These are phyloP conservation scores for Aristolochia fimbriata DNA, from an alignment of 164 flowering plant genomes.

Conservation along the genomic window DNA sequence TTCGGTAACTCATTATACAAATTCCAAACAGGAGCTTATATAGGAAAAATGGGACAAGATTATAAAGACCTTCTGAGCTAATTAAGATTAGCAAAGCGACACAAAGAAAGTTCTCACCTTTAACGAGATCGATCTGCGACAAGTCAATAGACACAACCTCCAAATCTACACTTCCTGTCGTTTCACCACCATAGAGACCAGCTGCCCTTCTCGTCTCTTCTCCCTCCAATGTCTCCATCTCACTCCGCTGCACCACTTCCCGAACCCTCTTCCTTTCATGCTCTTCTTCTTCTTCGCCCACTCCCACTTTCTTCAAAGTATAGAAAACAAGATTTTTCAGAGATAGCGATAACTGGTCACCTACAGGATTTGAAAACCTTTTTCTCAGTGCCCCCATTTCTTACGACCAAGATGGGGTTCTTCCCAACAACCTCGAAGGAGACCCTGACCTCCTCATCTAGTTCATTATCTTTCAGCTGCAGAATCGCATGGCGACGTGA, in stretches of 20 bases:
- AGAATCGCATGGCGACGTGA: conserved; percentile 62
- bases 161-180: conserved; percentile 1
- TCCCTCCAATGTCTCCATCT: conserved; percentile 7
- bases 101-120: conserved; percentile 38
- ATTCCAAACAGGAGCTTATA: not conserved
- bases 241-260: conserved; percentile 15
- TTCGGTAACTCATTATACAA: not conserved
- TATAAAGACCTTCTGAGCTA: not conserved
- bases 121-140: conserved; percentile 51
- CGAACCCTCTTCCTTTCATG: conserved; percentile 5
- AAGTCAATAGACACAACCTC: conserved; percentile 26
- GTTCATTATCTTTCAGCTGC: conserved; percentile 7
- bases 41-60: not conserved
- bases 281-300: conserved; percentile 6
- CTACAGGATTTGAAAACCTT: conserved; percentile 40
- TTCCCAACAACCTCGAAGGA: conserved; percentile 55
- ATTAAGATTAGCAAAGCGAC: not conserved
- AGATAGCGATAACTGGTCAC: conserved; percentile 58
- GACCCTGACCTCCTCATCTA: conserved; percentile 22
- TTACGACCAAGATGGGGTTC: conserved; percentile 69
- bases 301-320: conserved; percentile 20
- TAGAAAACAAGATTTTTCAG: conserved; percentile 46
- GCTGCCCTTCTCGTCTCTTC: conserved; percentile 2
- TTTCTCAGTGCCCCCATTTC: conserved; percentile 14
- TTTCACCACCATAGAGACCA: not conserved